Conservation (phyloP, 805 yeast species). For the Millerozyma miso region DNA sequence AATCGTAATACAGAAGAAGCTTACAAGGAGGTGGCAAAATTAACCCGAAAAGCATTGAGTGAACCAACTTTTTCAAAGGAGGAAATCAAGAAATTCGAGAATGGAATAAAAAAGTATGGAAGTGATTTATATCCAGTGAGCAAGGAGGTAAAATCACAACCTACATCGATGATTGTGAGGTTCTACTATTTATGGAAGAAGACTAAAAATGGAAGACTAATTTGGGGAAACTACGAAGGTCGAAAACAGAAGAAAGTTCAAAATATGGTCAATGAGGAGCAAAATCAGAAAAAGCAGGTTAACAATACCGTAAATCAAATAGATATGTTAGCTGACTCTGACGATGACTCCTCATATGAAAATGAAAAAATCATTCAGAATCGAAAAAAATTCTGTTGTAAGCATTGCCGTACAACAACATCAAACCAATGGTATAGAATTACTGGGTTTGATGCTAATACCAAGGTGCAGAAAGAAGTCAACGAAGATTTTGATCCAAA, state of each 20-base stretch:
- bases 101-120: slow-evolving; percentile 67
- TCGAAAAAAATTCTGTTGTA: slow-evolving; percentile 53
- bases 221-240: slow-evolving; percentile 83
- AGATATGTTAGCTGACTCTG: slow-evolving; percentile 57
- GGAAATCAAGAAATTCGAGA: slow-evolving; percentile 69
- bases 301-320: slow-evolving; percentile 6
- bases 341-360: slow-evolving; percentile 72
- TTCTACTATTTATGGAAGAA: slow-evolving; percentile 92
- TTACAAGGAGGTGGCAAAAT: slow-evolving; percentile 34
- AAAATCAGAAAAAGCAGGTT: not conserved
- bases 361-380: slow-evolving; percentile 40
- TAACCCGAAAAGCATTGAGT: slow-evolving; percentile 55
- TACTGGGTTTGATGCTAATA: slow-evolving; percentile 51
- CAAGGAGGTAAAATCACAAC: slow-evolving; percentile 67
- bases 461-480: slow-evolving; percentile 28
- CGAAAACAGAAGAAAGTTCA: slow-evolving; percentile 57
- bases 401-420: slow-evolving; percentile 58
- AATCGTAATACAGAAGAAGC: slow-evolving; percentile 53
- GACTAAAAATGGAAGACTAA: slow-evolving; percentile 63
- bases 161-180: slow-evolving; percentile 75
- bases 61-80: slow-evolving; percentile 73
- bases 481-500: slow-evolving; percentile 13
- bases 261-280: slow-evolving; percentile 14
- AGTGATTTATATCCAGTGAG: slow-evolving; percentile 74
- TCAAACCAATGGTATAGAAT: slow-evolving; percentile 67